A percentile compares a stretch with the other conserved stretches of the same genome.
phyloP scores from a whole-genome alignment of 2,329 filamentous ascomycete genomes.

The Aspergillus sp. region DNA sequence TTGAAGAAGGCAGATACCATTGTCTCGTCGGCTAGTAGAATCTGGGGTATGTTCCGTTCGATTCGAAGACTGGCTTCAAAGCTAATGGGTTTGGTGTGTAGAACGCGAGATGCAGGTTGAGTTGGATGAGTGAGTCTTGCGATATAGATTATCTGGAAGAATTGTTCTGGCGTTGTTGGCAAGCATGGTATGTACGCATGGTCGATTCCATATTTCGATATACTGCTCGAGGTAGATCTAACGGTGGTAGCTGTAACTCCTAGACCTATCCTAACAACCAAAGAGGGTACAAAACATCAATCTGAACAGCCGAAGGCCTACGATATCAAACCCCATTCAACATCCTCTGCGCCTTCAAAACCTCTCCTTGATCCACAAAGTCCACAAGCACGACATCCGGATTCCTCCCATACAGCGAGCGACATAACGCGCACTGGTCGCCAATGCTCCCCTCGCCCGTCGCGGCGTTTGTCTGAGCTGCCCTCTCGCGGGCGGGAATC shows the following conservation, averaged over 20 bases:
- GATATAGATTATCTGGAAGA: too few species aligned
- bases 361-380: slow-evolving; percentile 37
- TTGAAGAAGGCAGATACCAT: slow-evolving; percentile 59
- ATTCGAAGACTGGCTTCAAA: too few species aligned
- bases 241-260: too few species aligned
- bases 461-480: slow-evolving; percentile 35
- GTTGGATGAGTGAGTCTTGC: slow-evolving; percentile 27
- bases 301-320: too few species aligned
- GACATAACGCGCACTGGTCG: slow-evolving; percentile 31
- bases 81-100: slow-evolving; percentile 6
- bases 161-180: too few species aligned
- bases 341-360: slow-evolving; percentile 30
- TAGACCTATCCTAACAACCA: too few species aligned
- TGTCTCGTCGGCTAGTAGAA: slow-evolving; percentile 55
- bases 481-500: slow-evolving; percentile 34
- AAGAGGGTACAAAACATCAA: too few species aligned
- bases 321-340: slow-evolving; percentile 33
- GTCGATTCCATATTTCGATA: too few species aligned
- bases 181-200: too few species aligned
- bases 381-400: slow-evolving; percentile 39
- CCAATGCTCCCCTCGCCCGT: slow-evolving; percentile 36
- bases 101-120: slow-evolving; percentile 30
- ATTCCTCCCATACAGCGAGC: slow-evolving; percentile 25
- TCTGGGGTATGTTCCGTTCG: slow-evolving; percentile 47
- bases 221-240: too few species aligned